Evolutionary conservation across 1,284 basidiomycete genomes (phyloP), one percentile per base, ranked within the genome.

Genomic region (Volvariella volvacea): DNA sequence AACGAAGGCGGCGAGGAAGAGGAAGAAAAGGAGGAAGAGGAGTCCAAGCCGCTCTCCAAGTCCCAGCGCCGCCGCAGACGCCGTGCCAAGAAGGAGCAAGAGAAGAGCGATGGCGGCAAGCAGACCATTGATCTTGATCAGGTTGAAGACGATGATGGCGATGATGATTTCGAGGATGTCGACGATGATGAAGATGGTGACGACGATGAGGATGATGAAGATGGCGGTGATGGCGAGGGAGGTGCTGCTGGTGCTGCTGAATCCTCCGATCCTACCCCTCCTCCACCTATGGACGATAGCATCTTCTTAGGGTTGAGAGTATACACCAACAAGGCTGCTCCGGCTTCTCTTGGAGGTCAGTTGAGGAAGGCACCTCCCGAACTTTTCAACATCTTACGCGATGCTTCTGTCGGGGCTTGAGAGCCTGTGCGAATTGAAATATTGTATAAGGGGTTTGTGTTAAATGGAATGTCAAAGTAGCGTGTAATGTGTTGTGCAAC

Each of bases 251-350:
- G 12, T 12, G 12, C 25, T 12, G 12, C 6, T 12, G 25, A 12
- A 6, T 6, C 25, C 25, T 12, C 25, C 12, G 25, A 6, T 6
- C 25, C 25, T 12, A 12, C 6, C 3, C 17, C 36, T n/a, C 33
- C 10, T n/a, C 8, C 4, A 19, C 44, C 49, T 40, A 54, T 55
- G 40, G 53, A 53, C 3, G 43, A 60, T 37, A 52, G 56, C 19
- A 44, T 64, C 6, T 60, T 60, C 44, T 50, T 66, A 4, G 65
- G 64, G 3, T 46, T 67, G 43, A 50, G 60, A 19, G 63, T 67
- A 4, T 67, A 67, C 42, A 65, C 63, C 16, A 52, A 62, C 14
- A 59, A 52, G 47, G 49, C 52, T 6, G 56, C 60, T n/a, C 57
- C 60, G 20, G 63, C 57, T 9, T 52, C 50, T 3, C 52, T 66